Conservation (phyloP, 2,329 filamentous ascomycete species). For the Emmonsiellopsis sp. region DNA sequence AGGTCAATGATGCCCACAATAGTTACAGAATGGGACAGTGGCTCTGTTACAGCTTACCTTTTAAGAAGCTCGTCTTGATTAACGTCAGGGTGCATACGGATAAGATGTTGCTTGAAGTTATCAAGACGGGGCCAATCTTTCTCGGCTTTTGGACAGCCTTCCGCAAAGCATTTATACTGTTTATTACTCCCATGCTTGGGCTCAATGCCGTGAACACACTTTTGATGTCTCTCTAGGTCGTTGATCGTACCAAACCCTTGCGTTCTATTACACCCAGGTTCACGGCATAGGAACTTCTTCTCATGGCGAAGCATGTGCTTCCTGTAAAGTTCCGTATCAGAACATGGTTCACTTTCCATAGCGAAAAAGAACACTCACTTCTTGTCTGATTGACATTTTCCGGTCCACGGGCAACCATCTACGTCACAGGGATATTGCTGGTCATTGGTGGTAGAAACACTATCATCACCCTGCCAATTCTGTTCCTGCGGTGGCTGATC, state of each 20-base stretch:
- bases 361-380: constrained; percentile 20
- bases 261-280: constrained; percentile 48
- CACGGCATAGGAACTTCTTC: constrained; percentile 56
- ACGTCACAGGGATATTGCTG: constrained; percentile 23
- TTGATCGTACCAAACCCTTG: constrained; percentile 71
- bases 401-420: constrained; percentile 24
- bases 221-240: constrained; percentile 64
- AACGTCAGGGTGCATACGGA: constrained; percentile 53
- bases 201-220: constrained; percentile 24
- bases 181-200: constrained; percentile 39
- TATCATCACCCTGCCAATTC: neutral
- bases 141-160: constrained; percentile 47
- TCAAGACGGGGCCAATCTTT: constrained; percentile 76
- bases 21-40: too few relatives aligned
- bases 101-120: constrained; percentile 77
- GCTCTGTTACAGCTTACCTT: constrained; percentile 19
- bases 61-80: constrained; percentile 30
- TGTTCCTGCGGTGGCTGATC: neutral
- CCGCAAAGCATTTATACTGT: constrained; percentile 52
- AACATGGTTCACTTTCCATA: neutral
- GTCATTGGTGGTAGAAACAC: neutral
- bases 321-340: constrained; percentile 34
- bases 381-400: constrained; percentile 33
- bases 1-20: neutral
- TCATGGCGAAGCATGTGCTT: constrained; percentile 68